Evolutionary conservation across 495 filamentous ascomycete genomes (phyloP).

Genomic region (Talaromyces nanjingensis): DNA sequence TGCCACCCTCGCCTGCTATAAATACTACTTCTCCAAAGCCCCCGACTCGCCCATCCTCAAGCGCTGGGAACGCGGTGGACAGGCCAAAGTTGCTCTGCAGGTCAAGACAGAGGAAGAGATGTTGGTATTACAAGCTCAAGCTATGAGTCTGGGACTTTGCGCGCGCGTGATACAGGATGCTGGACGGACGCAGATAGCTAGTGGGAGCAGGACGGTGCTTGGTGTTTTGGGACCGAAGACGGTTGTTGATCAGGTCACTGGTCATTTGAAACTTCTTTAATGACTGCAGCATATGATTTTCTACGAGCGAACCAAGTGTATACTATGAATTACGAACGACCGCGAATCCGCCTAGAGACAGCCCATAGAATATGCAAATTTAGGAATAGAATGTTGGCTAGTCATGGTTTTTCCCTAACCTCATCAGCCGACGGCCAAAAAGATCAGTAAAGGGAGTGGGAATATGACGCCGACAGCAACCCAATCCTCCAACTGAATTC

Average conservation of each 20-base stretch:
- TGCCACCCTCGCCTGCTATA: constrained; percentile 95
- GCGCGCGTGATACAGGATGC: constrained; percentile 88
- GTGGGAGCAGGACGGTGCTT: constrained; percentile 82
- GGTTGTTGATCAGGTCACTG: constrained; percentile 79
- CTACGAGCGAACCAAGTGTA: neutral
- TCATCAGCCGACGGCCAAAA: constrained; percentile 69
- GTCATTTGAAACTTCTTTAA: constrained; percentile 78
- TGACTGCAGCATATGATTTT: neutral
- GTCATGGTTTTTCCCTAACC: constrained; percentile 81
- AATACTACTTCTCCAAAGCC: constrained; percentile 56
- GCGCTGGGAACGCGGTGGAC: constrained; percentile 77
- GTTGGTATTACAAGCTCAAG: constrained; percentile 65
- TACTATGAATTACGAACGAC: neutral
- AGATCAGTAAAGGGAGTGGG: constrained; percentile 67
- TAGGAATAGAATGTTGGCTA: constrained; percentile 51
- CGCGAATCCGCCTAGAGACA: neutral
- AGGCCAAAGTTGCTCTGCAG: constrained; percentile 90
- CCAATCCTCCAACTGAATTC: constrained; percentile 58
- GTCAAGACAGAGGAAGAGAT: constrained; percentile 77
- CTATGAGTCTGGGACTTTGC: constrained; percentile 76
- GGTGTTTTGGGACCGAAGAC: constrained; percentile 86
- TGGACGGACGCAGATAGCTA: constrained; percentile 95
- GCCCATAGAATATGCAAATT: neutral
- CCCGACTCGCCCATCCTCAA: constrained; percentile 58
- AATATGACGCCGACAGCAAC: constrained; percentile 73